Base-by-base conservation (phyloP, 2,329 filamentous ascomycete species). In the Paramyrothecium roridum region DNA sequence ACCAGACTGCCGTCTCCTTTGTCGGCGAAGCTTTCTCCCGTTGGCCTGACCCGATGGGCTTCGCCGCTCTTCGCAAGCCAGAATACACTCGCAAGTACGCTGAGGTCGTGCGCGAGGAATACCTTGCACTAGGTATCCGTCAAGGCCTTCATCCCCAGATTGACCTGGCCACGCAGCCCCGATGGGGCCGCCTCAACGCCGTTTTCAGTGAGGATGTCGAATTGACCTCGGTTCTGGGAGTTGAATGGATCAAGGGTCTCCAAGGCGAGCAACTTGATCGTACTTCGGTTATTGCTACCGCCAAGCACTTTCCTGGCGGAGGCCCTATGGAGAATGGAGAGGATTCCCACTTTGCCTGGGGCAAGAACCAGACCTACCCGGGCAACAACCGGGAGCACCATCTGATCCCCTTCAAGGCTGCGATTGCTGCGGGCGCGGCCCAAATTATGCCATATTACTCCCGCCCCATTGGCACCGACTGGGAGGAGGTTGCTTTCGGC, bases 361-460 rank as follows among this genome's bases (percentile, higher is more conserved):
- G 80, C 34, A 79, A 80, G 62, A 79, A 82, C 53, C 68, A 73
- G 56, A 75, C 74, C 0, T 83, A 81, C 50, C 80, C 79, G 0
- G 80, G 79, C 1, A 62, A 75, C 43, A 80, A 81, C 56, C 68
- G 79, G 10, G 77, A 80, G 1, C 70, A 81, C 54, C 78, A 81
- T 55, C 66, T 81, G 17, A 75, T 74, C 19, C 78, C 79, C 1
- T 81, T 81, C 69, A 76, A 71, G 48, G 77, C 76, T 0, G 78
- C 79, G 10, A 78, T 81, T 40, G 74, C 72, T 2, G 78, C 76
- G 2, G 78, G 78, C 17, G 73, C 78, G 0, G 63, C 77, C 2
- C 78, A 81, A 56, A 80, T 82, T 53, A 80, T 82, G 78, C 77
- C 77, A 0, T 79, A 79, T 63, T 80, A 80, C 60, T 77, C 76